These are phyloP conservation scores for Penicillium sp. DNA, from an alignment of 2,329 filamentous ascomycete genomes.

Conservation along the genomic window DNA sequence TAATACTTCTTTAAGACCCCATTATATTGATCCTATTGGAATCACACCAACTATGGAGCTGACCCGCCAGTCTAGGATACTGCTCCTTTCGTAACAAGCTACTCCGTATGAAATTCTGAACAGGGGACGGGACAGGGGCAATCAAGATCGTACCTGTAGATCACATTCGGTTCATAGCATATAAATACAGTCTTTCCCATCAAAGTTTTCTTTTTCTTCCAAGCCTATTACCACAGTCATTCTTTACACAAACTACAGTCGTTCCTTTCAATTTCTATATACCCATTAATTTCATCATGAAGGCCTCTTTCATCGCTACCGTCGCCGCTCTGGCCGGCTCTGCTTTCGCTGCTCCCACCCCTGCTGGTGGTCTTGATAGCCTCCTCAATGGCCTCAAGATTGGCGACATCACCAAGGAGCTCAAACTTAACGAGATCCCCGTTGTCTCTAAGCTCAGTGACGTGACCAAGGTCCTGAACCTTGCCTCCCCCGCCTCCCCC, in stretches of 20 bases:
- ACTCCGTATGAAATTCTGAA: neutral
- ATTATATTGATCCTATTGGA: neutral
- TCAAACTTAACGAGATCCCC: conserved; percentile 17
- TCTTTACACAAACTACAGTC: conserved; percentile 17
- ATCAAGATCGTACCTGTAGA: conserved; percentile 5
- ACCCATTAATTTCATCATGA: conserved; percentile 23
- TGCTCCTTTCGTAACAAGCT: neutral
- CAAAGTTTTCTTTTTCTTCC: neutral
- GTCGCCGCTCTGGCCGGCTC: conserved; percentile 21
- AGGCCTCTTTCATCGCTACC: conserved; percentile 25
- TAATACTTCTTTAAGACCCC: neutral
- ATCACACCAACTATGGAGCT: conserved; percentile 1
- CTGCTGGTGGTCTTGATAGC: conserved; percentile 7
- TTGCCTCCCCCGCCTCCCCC: conserved; percentile 9
- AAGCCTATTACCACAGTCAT: conserved; percentile 16
- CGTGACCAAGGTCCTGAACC: conserved; percentile 18
- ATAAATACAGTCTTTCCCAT: conserved; percentile 4
- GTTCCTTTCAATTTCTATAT: conserved; percentile 9
- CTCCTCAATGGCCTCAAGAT: conserved; percentile 18
- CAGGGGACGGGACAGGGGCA: neutral
- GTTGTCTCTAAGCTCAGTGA: conserved; percentile 19
- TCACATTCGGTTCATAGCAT: neutral
- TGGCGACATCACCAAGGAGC: conserved; percentile 21
- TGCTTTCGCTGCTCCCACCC: conserved; percentile 10
- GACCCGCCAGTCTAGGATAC: conserved; percentile 1